Evolutionary conservation across 2,329 filamentous ascomycete species (phyloP).

Genomic region (Cladobotryum protrusum): DNA sequence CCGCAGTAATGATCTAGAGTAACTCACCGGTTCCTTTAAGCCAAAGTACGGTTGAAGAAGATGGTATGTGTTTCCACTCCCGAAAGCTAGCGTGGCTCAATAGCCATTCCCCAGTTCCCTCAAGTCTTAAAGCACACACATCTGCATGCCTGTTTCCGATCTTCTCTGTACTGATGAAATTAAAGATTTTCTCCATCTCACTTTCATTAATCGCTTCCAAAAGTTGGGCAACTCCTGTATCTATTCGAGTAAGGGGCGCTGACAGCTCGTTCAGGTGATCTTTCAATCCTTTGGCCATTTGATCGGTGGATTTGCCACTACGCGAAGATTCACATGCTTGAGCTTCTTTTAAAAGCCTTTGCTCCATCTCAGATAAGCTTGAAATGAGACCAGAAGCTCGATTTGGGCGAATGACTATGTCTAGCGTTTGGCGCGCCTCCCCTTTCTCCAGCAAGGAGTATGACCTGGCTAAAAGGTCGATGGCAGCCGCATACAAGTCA

Average conservation of each 20-base stretch:
- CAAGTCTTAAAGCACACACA: neutral
- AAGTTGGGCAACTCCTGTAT: neutral
- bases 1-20: neutral
- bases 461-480: neutral
- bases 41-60: conserved; percentile 2
- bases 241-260: neutral
- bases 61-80: neutral
- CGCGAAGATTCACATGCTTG: neutral
- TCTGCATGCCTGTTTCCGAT: conserved; percentile 1
- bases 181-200: neutral
- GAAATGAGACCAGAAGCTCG: neutral
- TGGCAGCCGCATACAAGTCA: neutral
- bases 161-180: neutral
- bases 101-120: conserved; percentile 1
- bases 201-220: neutral
- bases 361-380: neutral
- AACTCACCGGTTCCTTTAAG: conserved; percentile 4
- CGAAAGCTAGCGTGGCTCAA: neutral
- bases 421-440: neutral
- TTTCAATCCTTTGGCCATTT: neutral
- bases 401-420: neutral
- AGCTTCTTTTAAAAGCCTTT: neutral
- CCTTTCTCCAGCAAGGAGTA: neutral
- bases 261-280: neutral
- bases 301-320: neutral